Percentiles rank a stretch among this genome's conserved stretches.
These are phyloP conservation scores for Cymbomonas tetramitiformis DNA, from an alignment of 139 green algal genomes.

Conservation along the genomic window DNA sequence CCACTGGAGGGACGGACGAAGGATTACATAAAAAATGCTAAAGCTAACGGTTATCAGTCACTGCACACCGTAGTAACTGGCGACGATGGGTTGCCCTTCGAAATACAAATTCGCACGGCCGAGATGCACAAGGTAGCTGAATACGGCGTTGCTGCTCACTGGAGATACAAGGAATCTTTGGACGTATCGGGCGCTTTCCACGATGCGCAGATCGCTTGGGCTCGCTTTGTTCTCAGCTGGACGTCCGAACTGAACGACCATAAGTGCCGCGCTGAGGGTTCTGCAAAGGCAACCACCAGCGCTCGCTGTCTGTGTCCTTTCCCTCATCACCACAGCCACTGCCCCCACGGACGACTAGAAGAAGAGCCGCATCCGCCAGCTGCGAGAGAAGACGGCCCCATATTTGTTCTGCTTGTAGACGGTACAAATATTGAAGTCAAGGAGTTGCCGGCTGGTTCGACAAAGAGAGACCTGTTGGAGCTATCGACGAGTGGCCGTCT, in stretches of 20 bases:
- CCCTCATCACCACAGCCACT: no score
- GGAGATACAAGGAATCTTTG: constrained; percentile 84
- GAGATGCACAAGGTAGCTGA: constrained; percentile 87
- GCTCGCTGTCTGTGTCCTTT: no score
- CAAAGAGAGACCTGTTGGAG: no score
- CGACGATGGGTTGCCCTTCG: constrained; percentile 34
- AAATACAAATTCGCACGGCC: constrained; percentile 76
- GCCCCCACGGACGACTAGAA: no score
- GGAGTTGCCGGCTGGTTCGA: no score
- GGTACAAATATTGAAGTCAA: no score
- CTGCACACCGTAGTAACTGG: constrained; percentile 43
- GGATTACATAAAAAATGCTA: constrained; percentile 77
- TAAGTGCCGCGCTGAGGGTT: constrained; percentile 35
- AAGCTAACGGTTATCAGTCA: constrained; percentile 83
- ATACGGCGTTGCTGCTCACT: constrained; percentile 82
- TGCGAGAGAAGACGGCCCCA: no score
- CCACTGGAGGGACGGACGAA: constrained; percentile 35
- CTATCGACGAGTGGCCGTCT: no score
- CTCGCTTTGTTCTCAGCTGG: constrained; percentile 30
- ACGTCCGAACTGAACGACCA: constrained; percentile 33
- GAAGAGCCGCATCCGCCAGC: no score
- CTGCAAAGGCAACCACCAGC: no score
- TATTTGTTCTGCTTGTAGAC: no score
- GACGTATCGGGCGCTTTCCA: not conserved
- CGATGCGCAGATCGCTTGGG: constrained; percentile 21